These are phyloP conservation scores for Malus asiatica DNA, from an alignment of 306 rosid species.

Conservation along the genomic window DNA sequence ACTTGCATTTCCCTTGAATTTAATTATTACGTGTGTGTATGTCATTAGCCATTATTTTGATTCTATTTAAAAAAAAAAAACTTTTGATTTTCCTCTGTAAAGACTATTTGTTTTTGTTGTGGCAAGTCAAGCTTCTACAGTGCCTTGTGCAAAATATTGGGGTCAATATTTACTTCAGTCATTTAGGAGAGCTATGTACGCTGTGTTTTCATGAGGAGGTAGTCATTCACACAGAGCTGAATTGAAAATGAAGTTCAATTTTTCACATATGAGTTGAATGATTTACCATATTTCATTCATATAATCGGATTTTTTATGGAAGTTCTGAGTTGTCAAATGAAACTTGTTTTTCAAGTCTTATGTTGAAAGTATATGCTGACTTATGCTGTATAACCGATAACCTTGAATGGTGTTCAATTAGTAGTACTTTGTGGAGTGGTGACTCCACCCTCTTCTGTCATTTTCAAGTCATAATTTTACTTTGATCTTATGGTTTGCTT, in stretches of 20 bases:
- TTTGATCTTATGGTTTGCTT: neutral
- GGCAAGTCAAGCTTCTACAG: slow-evolving; percentile 91
- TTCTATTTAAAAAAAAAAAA: neutral
- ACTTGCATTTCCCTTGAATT: neutral
- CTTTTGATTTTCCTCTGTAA: neutral
- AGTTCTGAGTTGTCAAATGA: neutral
- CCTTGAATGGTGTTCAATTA: neutral
- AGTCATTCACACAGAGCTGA: slow-evolving; percentile 1
- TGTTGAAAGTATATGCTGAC: neutral
- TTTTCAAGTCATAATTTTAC: neutral
- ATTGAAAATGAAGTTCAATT: neutral
- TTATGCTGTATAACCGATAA: neutral
- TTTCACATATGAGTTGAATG: neutral
- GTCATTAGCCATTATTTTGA: neutral
- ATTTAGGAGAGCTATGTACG: slow-evolving; percentile 90
- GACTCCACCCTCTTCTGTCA: neutral
- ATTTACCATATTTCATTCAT: neutral
- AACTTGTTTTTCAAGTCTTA: neutral
- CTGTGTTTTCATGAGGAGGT: slow-evolving; percentile 91
- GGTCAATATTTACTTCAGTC: slow-evolving; percentile 92
- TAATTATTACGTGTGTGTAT: neutral
- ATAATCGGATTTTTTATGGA: neutral
- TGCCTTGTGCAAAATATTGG: slow-evolving; percentile 84
- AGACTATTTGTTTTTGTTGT: slow-evolving; percentile 14
- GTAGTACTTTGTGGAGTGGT: neutral